phyloP scores from a whole-genome alignment of 2,329 filamentous ascomycete species.

The Epichloe bromicola region DNA sequence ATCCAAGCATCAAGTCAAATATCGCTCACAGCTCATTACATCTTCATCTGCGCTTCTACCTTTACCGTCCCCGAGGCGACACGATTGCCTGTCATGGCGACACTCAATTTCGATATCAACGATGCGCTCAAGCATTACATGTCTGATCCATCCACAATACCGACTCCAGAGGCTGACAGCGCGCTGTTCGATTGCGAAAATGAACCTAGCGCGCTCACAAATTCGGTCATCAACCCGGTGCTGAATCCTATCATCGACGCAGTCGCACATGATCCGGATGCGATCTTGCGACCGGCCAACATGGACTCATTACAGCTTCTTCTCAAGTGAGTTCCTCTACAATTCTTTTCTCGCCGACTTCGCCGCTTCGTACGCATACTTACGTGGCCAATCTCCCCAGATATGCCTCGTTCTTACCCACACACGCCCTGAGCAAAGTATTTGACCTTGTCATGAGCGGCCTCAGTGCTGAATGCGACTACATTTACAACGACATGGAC shows the following conservation, averaged over 20 bases:
- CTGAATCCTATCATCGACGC: constrained; percentile 88
- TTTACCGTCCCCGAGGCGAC: constrained; percentile 10
- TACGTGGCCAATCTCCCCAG: constrained; percentile 45
- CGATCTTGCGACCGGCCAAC: constrained; percentile 60
- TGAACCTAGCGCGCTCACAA: constrained; percentile 72
- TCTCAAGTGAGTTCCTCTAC: constrained; percentile 62
- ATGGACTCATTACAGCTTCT: constrained; percentile 94
- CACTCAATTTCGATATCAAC: constrained; percentile 87
- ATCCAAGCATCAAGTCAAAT: not conserved
- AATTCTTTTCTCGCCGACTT: not conserved
- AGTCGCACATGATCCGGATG: constrained; percentile 82
- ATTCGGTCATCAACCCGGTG: constrained; percentile 66
- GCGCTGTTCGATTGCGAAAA: constrained; percentile 84
- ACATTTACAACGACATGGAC: constrained; percentile 75
- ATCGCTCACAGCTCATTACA: not conserved
- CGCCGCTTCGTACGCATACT: not conserved
- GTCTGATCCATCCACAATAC: constrained; percentile 74
- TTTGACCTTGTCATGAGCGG: constrained; percentile 84
- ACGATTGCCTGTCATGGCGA: constrained; percentile 42
- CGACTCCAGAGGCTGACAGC: constrained; percentile 74
- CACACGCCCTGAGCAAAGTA: constrained; percentile 78
- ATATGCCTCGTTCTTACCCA: constrained; percentile 66
- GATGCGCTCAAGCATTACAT: constrained; percentile 94
- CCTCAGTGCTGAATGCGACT: constrained; percentile 72
- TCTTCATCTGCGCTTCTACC: not conserved